A percentile compares a stretch with the other conserved stretches of the same genome.
These are phyloP conservation scores for Cornus controversa DNA, from an alignment of 148 eudicot species.

Conservation along the genomic window DNA sequence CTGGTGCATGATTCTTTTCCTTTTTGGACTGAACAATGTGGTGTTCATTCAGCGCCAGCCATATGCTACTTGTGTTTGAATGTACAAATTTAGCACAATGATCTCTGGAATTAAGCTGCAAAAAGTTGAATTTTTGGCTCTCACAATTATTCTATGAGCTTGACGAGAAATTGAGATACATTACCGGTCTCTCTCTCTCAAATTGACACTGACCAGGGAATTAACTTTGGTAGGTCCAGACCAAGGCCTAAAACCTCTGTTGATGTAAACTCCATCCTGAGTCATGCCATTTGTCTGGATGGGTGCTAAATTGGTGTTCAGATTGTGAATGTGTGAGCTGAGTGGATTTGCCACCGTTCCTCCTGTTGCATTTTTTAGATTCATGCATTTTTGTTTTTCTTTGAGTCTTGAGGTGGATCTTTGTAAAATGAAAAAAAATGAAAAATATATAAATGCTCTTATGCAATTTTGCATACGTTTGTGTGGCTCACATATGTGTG, in stretches of 20 bases:
- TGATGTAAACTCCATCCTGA: background rate
- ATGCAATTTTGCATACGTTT: no score
- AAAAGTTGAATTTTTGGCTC: background rate
- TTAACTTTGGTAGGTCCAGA: background rate
- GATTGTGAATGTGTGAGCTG: background rate
- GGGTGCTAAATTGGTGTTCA: background rate
- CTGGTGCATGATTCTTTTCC: background rate
- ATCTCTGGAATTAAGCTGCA: background rate
- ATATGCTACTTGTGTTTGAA: background rate
- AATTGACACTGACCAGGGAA: background rate
- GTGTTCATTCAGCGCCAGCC: background rate
- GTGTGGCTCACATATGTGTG: background rate
- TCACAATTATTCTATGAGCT: background rate
- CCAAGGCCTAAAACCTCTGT: background rate
- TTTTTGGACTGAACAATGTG: background rate
- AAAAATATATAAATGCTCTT: no score
- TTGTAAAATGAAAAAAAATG: no score
- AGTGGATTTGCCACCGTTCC: background rate
- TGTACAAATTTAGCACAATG: background rate
- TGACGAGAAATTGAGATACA: background rate
- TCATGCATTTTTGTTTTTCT: background rate
- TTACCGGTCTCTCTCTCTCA: background rate
- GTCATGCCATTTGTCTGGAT: background rate
- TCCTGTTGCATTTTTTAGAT: slow-evolving; percentile 6
- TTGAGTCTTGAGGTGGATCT: background rate